Base-by-base conservation (phyloP, 108 stramenopile genomes). In the Cyclotella cryptica region DNA sequence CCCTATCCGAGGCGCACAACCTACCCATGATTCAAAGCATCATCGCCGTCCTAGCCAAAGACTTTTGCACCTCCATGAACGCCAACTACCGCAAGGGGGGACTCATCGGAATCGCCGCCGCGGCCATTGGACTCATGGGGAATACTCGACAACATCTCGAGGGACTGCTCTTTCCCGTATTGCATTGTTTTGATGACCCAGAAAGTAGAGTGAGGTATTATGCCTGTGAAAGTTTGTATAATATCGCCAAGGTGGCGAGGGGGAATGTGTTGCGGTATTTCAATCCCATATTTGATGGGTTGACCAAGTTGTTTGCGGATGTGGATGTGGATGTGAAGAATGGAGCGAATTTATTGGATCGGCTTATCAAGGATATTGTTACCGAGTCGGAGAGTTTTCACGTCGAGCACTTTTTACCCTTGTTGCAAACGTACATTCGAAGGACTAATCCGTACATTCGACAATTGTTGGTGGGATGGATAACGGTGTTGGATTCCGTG, bases 261-360 rank as follows among this genome's bases (percentile, higher is more conserved):
- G 87, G 88, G 45, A 78, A 84, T 40, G 90, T 99, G 14, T 74
- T 98, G 41, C 54, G 68, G 18, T 96, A 96, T 74, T 98, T 98
- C 75, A 97, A 98, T 73, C 89, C 90, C 60, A 94, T 99, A 27
- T 98, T 98, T 71, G 98, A 98, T 74, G 98, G 98, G 19, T 78
- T 99, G 69, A 97, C 97, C 53, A 96, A 97, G 73, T 77, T 98
- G 10, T 98, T 95, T 78, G 97, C 96, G 15, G 97, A 98, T 81
- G 97, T 98, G 6, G 96, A 99, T 79, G 92, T 96, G 10, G 98
- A 99, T 78, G 99, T 99, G 11, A 99, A 98, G 77, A 98, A 99
- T 75, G 99, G 97, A 19, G 97, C 98, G 10, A 94, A 94, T 62
- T 84, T 98, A 51, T 79, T 99, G 66, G 99, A 99, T 89, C 84